phyloP scores from a whole-genome alignment of 148 eudicot genomes.

The Rhododendron ovatum region DNA sequence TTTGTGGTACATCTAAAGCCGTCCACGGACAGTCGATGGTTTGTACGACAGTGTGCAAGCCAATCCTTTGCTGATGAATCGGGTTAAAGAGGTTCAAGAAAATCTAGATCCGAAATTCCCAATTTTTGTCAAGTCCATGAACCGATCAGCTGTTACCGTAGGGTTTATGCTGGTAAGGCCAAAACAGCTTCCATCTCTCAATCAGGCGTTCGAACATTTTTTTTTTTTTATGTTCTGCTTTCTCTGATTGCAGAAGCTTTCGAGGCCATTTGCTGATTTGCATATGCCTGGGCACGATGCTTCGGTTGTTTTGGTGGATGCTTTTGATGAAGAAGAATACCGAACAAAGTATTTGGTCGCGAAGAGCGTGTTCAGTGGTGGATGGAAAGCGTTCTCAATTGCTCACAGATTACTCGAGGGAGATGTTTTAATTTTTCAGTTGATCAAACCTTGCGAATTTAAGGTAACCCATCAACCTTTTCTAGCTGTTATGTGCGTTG shows the following conservation, averaged over 20 bases:
- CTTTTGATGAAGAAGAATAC: not conserved
- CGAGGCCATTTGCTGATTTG: not conserved
- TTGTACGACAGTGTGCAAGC: not conserved
- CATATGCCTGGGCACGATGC: not conserved
- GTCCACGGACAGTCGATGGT: not conserved
- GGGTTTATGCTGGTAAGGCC: not conserved
- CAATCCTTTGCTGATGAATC: not conserved
- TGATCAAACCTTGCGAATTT: not conserved
- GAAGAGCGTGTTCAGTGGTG: not conserved
- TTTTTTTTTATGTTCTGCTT: not conserved
- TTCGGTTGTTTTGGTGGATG: not conserved
- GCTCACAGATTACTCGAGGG: not conserved
- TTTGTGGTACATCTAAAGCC: not conserved
- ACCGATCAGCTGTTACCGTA: not conserved
- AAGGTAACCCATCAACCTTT: not conserved
- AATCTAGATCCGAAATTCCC: not conserved
- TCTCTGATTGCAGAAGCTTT: not conserved
- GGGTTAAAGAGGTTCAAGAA: not conserved
- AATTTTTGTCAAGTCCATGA: not conserved
- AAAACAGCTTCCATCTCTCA: not conserved
- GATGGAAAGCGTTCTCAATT: conserved; percentile 3
- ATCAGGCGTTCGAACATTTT: no score
- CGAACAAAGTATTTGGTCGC: not conserved
- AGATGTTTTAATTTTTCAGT: conserved; percentile 1
- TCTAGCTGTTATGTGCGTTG: not conserved